Conservation (phyloP, 331 rosid genomes). For the Saraca asoca region DNA sequence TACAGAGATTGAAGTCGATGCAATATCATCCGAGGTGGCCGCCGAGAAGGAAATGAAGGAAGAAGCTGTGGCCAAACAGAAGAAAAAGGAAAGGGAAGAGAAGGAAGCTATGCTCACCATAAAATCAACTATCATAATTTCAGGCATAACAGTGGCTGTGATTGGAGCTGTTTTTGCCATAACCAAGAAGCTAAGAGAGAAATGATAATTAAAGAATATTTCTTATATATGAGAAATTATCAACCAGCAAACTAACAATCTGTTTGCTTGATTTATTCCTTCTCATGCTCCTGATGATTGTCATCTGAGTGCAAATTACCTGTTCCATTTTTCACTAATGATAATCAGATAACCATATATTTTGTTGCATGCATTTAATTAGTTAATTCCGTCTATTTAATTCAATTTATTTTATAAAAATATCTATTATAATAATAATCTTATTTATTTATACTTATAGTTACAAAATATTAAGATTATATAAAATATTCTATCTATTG, state of each 20-base stretch:
- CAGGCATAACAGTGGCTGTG: slow-evolving; percentile 54
- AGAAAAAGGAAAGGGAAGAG: slow-evolving; percentile 37
- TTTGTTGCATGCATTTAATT: background rate
- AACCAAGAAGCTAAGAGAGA: slow-evolving; percentile 61
- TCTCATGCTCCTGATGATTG: slow-evolving; percentile 16
- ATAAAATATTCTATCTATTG: too few species aligned
- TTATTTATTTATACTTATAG: too few species aligned
- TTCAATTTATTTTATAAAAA: too few species aligned
- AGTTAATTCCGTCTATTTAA: background rate
- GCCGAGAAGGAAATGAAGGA: slow-evolving; percentile 53
- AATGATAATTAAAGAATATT: slow-evolving; percentile 31
- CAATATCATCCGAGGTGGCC: slow-evolving; percentile 48
- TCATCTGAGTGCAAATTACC: background rate
- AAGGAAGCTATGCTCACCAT: slow-evolving; percentile 47
- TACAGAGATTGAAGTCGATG: slow-evolving; percentile 47
- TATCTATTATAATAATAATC: too few species aligned
- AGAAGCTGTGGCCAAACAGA: slow-evolving; percentile 42
- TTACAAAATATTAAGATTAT: too few species aligned
- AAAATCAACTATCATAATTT: slow-evolving; percentile 56
- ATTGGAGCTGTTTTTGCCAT: slow-evolving; percentile 56
- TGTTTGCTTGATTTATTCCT: slow-evolving; percentile 13
- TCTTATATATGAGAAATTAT: too few species aligned
- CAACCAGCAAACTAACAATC: background rate
- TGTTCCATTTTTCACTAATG: slow-evolving; percentile 3
- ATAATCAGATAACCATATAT: background rate